Percentiles rank a stretch among this genome's conserved stretches.
Evolutionary conservation across 495 filamentous ascomycete genomes (phyloP).

Genomic region (Arthonia radiata): DNA sequence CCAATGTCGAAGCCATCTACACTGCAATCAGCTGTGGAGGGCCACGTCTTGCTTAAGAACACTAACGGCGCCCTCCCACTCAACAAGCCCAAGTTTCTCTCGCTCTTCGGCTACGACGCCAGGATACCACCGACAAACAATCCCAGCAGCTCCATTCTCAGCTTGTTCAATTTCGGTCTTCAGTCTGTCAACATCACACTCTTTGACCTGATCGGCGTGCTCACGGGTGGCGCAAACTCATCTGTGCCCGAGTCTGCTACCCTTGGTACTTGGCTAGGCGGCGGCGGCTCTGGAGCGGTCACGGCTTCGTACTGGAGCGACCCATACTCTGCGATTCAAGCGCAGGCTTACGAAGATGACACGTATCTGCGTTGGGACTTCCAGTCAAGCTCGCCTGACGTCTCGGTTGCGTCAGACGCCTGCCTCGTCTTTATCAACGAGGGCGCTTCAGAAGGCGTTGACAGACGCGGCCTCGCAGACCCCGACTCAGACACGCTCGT

Average conservation of each 20-base stretch:
- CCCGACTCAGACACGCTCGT: slow-evolving; percentile 11
- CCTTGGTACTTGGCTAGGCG: too few relatives aligned
- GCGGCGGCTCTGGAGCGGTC: background rate
- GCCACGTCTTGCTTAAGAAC: slow-evolving; percentile 1
- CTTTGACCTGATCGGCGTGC: too few relatives aligned
- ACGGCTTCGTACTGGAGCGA: background rate
- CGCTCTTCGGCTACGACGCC: slow-evolving; percentile 13
- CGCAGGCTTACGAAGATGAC: background rate
- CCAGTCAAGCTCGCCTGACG: background rate
- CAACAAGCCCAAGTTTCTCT: background rate
- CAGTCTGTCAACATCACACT: too few relatives aligned
- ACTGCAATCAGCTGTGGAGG: slow-evolving; percentile 1
- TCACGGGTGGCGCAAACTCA: too few relatives aligned
- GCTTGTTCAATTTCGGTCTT: too few relatives aligned
- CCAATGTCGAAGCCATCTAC: background rate
- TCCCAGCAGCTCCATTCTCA: too few relatives aligned
- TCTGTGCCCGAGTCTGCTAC: too few relatives aligned
- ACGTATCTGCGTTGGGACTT: slow-evolving; percentile 1
- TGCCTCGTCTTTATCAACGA: slow-evolving; percentile 20
- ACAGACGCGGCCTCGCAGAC: slow-evolving; percentile 7
- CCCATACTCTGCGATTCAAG: background rate
- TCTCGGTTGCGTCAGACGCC: slow-evolving; percentile 7
- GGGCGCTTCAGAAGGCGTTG: slow-evolving; percentile 13
- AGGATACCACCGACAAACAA: too few relatives aligned
- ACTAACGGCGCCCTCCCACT: slow-evolving; percentile 1